These are phyloP conservation scores for Darksidea phi DNA, from an alignment of 495 filamentous ascomycete species.

Conservation along the genomic window DNA sequence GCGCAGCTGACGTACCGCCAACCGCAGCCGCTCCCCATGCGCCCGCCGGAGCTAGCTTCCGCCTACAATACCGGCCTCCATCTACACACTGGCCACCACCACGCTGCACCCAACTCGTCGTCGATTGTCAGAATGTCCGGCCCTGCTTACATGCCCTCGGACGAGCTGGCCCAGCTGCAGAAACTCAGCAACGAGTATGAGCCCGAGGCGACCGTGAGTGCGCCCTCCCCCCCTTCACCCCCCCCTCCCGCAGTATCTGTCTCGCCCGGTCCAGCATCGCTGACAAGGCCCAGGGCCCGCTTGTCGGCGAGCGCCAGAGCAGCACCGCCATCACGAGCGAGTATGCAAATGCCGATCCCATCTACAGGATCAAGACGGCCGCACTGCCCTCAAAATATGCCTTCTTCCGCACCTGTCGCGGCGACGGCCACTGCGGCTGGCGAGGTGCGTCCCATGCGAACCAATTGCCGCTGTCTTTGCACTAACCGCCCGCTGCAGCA, in stretches of 20 bases:
- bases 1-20: conserved; percentile 8
- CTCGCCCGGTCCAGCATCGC: too few relatives aligned
- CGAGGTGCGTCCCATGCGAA: conserved; percentile 62
- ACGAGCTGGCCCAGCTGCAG: conserved; percentile 47
- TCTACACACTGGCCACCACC: conserved; percentile 29
- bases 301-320: conserved; percentile 74
- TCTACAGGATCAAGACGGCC: conserved; percentile 79
- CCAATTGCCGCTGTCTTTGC: conserved; percentile 27
- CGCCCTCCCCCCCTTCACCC: background rate
- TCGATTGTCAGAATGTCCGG: conserved; percentile 30
- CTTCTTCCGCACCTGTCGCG: conserved; percentile 80
- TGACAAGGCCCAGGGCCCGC: conserved; percentile 62
- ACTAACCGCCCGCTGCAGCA: conserved; percentile 54
- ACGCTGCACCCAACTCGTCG: conserved; percentile 5
- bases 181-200: conserved; percentile 47
- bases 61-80: conserved; percentile 26
- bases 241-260: too few relatives aligned
- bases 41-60: conserved; percentile 32
- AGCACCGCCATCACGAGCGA: conserved; percentile 78
- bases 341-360: conserved; percentile 86
- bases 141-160: conserved; percentile 35
- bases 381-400: conserved; percentile 82
- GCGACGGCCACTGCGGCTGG: conserved; percentile 97
- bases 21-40: conserved; percentile 15
- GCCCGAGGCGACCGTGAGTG: conserved; percentile 44